A percentile compares a stretch with the other conserved stretches of the same genome.
These are phyloP conservation scores for Zygoascus biomembranicola DNA, from an alignment of 805 yeast genomes.

Conservation along the genomic window DNA sequence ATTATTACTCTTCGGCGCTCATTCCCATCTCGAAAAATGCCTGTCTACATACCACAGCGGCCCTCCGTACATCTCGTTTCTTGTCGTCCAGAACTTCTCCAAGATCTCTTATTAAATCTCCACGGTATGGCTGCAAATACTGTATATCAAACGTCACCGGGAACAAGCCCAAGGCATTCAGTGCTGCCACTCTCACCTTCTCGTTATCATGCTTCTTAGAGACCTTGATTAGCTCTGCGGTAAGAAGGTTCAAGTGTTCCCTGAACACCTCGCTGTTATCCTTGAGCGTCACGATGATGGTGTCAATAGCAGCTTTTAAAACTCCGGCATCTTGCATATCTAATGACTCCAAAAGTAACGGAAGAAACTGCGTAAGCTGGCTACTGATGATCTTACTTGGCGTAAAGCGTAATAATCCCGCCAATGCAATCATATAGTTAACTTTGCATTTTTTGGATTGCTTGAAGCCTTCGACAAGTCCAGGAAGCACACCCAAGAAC, in stretches of 20 bases:
- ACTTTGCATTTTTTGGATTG: constrained; percentile 30
- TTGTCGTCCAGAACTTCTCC: constrained; percentile 58
- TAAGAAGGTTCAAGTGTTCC: constrained; percentile 46
- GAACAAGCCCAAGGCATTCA: constrained; percentile 49
- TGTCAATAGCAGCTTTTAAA: constrained; percentile 51
- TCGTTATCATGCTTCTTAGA: constrained; percentile 6
- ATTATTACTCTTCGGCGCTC: background rate
- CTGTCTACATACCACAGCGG: constrained; percentile 76
- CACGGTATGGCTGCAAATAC: constrained; percentile 44
- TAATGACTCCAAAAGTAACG: constrained; percentile 62
- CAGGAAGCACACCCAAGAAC: constrained; percentile 53
- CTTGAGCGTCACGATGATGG: constrained; percentile 46
- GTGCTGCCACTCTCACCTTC: constrained; percentile 44
- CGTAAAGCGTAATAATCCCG: constrained; percentile 58
- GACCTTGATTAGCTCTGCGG: constrained; percentile 44
- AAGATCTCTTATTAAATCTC: constrained; percentile 40
- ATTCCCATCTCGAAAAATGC: constrained; percentile 45
- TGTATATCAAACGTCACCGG: constrained; percentile 32
- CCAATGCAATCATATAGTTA: constrained; percentile 55
- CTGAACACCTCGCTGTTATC: constrained; percentile 48
- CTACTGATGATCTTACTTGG: constrained; percentile 56
- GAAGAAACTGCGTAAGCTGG: constrained; percentile 56
- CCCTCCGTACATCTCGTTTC: constrained; percentile 64
- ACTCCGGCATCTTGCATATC: constrained; percentile 40
- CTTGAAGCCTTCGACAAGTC: constrained; percentile 42